Evolutionary conservation across 2,329 filamentous ascomycete species (phyloP), one percentile per base, ranked within the genome.

Genomic region (Fusarium cyanostomum): DNA sequence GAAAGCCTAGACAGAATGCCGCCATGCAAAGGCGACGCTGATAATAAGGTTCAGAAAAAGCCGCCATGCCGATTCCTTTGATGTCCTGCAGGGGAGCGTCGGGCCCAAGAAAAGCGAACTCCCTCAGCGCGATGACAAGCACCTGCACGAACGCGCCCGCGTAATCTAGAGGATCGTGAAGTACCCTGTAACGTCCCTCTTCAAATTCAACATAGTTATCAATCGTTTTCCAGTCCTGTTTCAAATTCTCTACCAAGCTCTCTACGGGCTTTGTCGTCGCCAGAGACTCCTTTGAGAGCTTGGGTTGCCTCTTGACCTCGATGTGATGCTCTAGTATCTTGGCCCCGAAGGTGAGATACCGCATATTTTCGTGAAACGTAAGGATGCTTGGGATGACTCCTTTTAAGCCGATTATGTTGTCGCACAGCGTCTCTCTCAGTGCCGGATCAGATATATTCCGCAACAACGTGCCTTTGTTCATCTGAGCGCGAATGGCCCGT

Each of bases 361-460:
- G 31, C 27, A 58, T 58, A 21, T 54, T 54, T 21, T 54, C 27
- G 11, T 54, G 28, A 16, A 58, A 58, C 11, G 50, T 58, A 2
- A 43, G n/a, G 12, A 53, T 15, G 12, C 37, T 58, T 12, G 43
- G 49, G 5, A 58, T 49, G 3, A 58, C 10, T 5, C 26, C 33
- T 13, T 35, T n/a, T 8, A 58, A 33, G n/a, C 21, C 21, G 5
- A 58, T 12, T 18, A 58, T 33, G 12, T 58, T 58, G 9, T 34
- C 18, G 8, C 41, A 16, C 8, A 53, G 26, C 27, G 13, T 49
- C 11, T 38, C n/a, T 37, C 48, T 42, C 2, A 5, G 7, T 11
- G 18, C 16, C 37, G 38, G 10, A 4, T 18, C 10, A 11, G 30
- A n/a, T 21, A 58, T 49, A 7, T 58, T 52, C 15, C 16, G 44